Conservation (phyloP, 306 rosid species). For the Citrullus amarus region DNA sequence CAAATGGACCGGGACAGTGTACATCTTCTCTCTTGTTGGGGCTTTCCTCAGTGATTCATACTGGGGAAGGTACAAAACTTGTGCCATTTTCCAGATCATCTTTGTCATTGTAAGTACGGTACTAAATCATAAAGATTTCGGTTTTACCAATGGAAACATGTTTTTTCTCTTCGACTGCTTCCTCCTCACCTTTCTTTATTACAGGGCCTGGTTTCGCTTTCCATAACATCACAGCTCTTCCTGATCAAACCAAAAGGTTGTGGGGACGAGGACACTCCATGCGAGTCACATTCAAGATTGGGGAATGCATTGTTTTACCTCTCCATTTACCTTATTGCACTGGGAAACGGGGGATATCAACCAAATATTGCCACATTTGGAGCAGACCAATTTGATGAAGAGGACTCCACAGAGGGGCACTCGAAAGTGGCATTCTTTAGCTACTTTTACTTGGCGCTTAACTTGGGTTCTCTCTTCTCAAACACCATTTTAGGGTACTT, state of each 20-base stretch:
- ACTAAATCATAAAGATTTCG: background rate
- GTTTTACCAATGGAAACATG: background rate
- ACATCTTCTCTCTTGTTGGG: conserved; percentile 93
- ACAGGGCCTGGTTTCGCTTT: conserved; percentile 67
- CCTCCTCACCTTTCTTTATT: background rate
- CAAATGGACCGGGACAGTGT: conserved; percentile 96
- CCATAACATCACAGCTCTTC: conserved; percentile 67
- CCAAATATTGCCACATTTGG: conserved; percentile 92
- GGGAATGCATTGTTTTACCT: conserved; percentile 69
- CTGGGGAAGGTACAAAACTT: conserved; percentile 90
- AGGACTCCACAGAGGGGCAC: conserved; percentile 51
- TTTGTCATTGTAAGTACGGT: conserved; percentile 61
- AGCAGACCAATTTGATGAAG: conserved; percentile 95
- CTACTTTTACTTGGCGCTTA: conserved; percentile 95
- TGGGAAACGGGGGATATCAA: conserved; percentile 95
- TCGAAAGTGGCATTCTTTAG: conserved; percentile 87
- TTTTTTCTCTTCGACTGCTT: background rate
- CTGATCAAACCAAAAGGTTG: conserved; percentile 76
- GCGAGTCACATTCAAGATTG: conserved; percentile 49
- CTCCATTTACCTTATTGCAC: conserved; percentile 78
- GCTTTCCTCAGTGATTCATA: conserved; percentile 94
- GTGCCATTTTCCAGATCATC: conserved; percentile 74
- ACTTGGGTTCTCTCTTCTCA: conserved; percentile 88
- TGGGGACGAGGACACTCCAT: conserved; percentile 49
- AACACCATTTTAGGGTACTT: conserved; percentile 78